Evolutionary conservation across 495 filamentous ascomycete species (phyloP).

Genomic region (Xylona heveae): DNA sequence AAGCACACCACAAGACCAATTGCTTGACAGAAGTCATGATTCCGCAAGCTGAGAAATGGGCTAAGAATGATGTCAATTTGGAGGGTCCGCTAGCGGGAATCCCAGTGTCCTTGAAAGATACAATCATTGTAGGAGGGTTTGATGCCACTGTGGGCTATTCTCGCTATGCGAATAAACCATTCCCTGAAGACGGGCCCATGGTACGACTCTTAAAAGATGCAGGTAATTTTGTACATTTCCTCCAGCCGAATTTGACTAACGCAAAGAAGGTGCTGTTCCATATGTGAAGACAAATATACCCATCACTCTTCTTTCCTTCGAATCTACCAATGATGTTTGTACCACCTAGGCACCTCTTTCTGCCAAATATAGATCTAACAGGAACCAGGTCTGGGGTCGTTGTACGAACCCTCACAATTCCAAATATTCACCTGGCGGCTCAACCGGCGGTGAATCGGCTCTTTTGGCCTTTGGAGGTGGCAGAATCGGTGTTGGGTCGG

Average conservation of each 20-base stretch:
- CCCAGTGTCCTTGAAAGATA: constrained; percentile 77
- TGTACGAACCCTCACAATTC: constrained; percentile 65
- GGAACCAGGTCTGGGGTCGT: constrained; percentile 26
- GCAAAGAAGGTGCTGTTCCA: constrained; percentile 52
- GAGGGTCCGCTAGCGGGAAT: constrained; percentile 77
- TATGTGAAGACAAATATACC: constrained; percentile 95
- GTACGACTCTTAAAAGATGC: constrained; percentile 69
- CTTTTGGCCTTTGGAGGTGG: constrained; percentile 68
- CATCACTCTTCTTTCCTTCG: constrained; percentile 77
- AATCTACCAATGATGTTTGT: constrained; percentile 80
- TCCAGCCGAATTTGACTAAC: not conserved
- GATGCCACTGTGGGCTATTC: constrained; percentile 76
- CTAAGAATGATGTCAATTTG: constrained; percentile 43
- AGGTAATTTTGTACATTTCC: constrained; percentile 17
- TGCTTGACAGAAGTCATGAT: constrained; percentile 83
- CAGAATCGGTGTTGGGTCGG: constrained; percentile 84
- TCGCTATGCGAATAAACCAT: constrained; percentile 42
- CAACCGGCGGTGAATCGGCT: constrained; percentile 75
- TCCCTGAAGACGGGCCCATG: constrained; percentile 46
- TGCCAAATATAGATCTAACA: not conserved
- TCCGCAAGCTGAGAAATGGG: constrained; percentile 59
- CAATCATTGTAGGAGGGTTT: constrained; percentile 66
- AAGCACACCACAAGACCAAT: constrained; percentile 74
- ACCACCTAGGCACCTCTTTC: not conserved
- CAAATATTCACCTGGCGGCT: constrained; percentile 77